Evolutionary conservation across 2,329 filamentous ascomycete species (phyloP).

Genomic region (Diaporthe citriasiana): DNA sequence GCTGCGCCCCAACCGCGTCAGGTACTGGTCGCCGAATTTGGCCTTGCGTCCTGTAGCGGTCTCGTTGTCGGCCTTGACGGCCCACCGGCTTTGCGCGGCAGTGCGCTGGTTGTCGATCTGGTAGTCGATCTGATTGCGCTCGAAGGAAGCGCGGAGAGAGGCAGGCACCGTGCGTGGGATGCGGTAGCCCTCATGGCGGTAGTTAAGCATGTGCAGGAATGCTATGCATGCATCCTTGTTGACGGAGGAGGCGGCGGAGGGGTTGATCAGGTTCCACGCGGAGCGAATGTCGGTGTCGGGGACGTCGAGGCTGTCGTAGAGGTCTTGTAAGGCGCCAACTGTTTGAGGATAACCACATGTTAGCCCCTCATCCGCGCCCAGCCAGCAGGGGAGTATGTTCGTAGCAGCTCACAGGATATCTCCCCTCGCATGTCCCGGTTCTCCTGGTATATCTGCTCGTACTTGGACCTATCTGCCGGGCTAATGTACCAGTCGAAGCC

Average conservation of each 20-base stretch:
- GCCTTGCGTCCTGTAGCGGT: slow-evolving; percentile 91
- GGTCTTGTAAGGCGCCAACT: slow-evolving; percentile 84
- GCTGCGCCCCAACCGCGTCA: slow-evolving; percentile 88
- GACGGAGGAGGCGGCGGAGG: slow-evolving; percentile 83
- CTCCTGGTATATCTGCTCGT: slow-evolving; percentile 96
- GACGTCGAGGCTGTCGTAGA: slow-evolving; percentile 86
- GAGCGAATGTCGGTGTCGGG: slow-evolving; percentile 86
- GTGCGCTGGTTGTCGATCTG: slow-evolving; percentile 83
- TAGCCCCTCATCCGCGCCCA: slow-evolving; percentile 38
- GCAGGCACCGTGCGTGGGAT: slow-evolving; percentile 93
- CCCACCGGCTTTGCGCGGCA: slow-evolving; percentile 80
- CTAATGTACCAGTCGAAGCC: slow-evolving; percentile 99
- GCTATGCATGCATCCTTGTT: slow-evolving; percentile 95
- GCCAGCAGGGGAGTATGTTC: too few species aligned
- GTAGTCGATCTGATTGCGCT: slow-evolving; percentile 97
- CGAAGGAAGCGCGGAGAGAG: slow-evolving; percentile 90
- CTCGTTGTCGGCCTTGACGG: slow-evolving; percentile 80
- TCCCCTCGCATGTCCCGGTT: slow-evolving; percentile 91
- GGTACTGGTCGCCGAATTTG: slow-evolving; percentile 97
- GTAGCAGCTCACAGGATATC: slow-evolving; percentile 73
- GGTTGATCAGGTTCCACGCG: slow-evolving; percentile 98
- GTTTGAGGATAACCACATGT: slow-evolving; percentile 35
- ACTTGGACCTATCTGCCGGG: slow-evolving; percentile 89
- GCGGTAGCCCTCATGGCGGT: slow-evolving; percentile 93
- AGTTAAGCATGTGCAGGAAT: slow-evolving; percentile 96